Conservation (phyloP, 495 filamentous ascomycete species). For the Massariosphaeria phaeospora region DNA sequence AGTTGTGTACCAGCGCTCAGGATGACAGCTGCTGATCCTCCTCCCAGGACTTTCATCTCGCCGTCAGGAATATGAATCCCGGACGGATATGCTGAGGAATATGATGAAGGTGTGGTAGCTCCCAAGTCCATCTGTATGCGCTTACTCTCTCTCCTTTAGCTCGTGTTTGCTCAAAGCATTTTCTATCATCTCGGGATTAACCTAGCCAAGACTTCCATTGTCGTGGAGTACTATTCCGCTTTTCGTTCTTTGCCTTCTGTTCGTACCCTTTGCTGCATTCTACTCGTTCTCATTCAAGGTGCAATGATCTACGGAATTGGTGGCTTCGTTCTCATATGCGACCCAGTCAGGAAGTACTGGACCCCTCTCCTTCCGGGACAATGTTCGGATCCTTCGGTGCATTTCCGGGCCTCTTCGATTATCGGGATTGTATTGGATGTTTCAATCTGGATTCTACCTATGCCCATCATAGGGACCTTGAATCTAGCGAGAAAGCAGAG, state of each 20-base stretch:
- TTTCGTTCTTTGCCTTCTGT: conserved; percentile 21
- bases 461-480: conserved; percentile 33
- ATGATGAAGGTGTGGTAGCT: conserved; percentile 16
- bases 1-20: background rate
- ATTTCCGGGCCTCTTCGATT: conserved; percentile 33
- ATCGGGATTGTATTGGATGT: conserved; percentile 36
- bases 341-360: conserved; percentile 36
- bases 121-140: background rate
- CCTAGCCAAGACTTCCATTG: conserved; percentile 38
- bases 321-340: conserved; percentile 36
- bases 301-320: conserved; percentile 32
- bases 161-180: conserved; percentile 35
- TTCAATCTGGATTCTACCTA: conserved; percentile 34
- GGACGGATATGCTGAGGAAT: conserved; percentile 2
- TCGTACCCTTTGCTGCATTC: conserved; percentile 19
- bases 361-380: conserved; percentile 22
- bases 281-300: conserved; percentile 25
- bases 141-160: conserved; percentile 5
- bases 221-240: conserved; percentile 36
- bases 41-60: background rate
- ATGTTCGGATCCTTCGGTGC: conserved; percentile 28
- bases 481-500: conserved; percentile 43
- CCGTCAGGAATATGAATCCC: background rate
- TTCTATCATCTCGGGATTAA: conserved; percentile 34
- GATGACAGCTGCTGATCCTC: no score